Conservation (phyloP, 306 rosid species). For the Begonia peltatifolia region DNA sequence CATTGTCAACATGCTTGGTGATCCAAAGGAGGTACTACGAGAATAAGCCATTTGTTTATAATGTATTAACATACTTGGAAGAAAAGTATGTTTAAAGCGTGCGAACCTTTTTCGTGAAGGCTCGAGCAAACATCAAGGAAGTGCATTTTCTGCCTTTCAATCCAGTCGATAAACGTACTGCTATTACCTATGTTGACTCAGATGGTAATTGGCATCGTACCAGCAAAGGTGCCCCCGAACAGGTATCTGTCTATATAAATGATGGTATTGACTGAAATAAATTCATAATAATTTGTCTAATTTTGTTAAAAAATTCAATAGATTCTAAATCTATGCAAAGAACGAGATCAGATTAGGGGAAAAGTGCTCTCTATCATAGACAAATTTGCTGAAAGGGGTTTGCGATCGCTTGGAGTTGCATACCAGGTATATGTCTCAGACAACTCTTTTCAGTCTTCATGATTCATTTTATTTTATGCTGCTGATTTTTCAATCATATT, state of each 20-base stretch:
- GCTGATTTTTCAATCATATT: background rate
- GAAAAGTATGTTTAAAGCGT: background rate
- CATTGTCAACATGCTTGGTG: slow-evolving; percentile 64
- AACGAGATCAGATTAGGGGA: slow-evolving; percentile 42
- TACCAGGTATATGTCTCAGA: slow-evolving; percentile 33
- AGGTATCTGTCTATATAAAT: slow-evolving; percentile 23
- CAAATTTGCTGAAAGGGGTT: slow-evolving; percentile 85
- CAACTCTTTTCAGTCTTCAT: no score
- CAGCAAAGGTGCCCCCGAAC: slow-evolving; percentile 93
- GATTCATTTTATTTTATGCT: no score
- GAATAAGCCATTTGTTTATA: background rate
- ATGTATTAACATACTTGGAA: background rate
- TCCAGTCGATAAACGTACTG: slow-evolving; percentile 87
- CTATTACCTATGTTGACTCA: slow-evolving; percentile 56
- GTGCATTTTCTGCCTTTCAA: slow-evolving; percentile 85
- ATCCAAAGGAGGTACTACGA: slow-evolving; percentile 61
- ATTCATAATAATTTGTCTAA: no score
- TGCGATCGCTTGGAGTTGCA: slow-evolving; percentile 79
- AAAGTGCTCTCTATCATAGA: slow-evolving; percentile 62
- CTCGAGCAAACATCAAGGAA: slow-evolving; percentile 64
- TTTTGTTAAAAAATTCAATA: slow-evolving; percentile 1
- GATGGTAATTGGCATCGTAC: slow-evolving; percentile 67
- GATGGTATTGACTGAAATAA: no score
- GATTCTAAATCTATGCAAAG: slow-evolving; percentile 60
- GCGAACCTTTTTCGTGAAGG: slow-evolving; percentile 18